Conservation (phyloP, 768 basidiomycete species). For the Filobasidium floriforme region DNA sequence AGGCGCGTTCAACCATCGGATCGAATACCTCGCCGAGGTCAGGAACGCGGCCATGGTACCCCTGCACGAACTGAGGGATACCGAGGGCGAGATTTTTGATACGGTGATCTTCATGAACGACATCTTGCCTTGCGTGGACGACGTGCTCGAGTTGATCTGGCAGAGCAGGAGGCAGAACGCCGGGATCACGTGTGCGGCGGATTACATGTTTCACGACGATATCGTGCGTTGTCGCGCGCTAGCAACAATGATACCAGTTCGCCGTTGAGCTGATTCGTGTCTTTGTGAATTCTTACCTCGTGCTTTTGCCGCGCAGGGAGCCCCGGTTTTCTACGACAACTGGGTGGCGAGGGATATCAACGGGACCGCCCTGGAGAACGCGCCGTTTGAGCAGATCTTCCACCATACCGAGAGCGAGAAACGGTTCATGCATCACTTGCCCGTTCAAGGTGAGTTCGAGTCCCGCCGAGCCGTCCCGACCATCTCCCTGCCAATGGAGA, state of each 20-base stretch:
- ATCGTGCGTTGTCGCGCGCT: slow-evolving; percentile 53
- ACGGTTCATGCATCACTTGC: slow-evolving; percentile 84
- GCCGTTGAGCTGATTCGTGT: neutral
- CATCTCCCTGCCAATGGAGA: too few relatives aligned
- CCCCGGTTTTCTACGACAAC: slow-evolving; percentile 80
- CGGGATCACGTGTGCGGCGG: slow-evolving; percentile 93
- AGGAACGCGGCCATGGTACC: slow-evolving; percentile 95
- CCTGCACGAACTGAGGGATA: slow-evolving; percentile 82
- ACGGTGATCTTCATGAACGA: slow-evolving; percentile 99
- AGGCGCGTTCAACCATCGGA: slow-evolving; percentile 96
- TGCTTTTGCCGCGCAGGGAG: slow-evolving; percentile 47
- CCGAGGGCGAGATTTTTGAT: slow-evolving; percentile 90
- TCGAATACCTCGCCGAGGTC: slow-evolving; percentile 99
- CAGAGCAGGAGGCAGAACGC: slow-evolving; percentile 88
- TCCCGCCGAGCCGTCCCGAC: too few relatives aligned
- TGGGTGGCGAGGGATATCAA: slow-evolving; percentile 99
- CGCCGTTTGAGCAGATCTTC: slow-evolving; percentile 90
- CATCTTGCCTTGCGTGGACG: slow-evolving; percentile 93
- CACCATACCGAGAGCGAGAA: slow-evolving; percentile 67
- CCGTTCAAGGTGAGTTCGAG: slow-evolving; percentile 60
- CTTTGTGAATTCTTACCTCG: too few relatives aligned
- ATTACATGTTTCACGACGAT: slow-evolving; percentile 98
- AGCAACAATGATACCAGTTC: too few relatives aligned
- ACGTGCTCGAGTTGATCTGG: slow-evolving; percentile 95
- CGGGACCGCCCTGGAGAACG: slow-evolving; percentile 95